phyloP scores from a whole-genome alignment of 768 basidiomycete genomes.

The Cubamyces lactineus region DNA sequence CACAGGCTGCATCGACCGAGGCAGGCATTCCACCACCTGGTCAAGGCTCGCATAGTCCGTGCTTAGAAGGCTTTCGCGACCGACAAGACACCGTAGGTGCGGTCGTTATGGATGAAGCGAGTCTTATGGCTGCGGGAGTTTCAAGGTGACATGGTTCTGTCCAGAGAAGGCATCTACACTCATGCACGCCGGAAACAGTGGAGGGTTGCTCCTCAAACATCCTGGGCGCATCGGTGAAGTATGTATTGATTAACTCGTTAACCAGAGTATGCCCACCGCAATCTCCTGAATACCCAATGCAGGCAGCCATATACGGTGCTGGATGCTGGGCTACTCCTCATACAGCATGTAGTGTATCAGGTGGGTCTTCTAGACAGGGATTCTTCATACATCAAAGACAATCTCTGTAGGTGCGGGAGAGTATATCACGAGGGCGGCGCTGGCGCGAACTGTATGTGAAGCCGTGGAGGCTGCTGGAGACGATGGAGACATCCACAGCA shows the following conservation, averaged over 20 bases:
- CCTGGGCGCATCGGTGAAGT: constrained; percentile 81
- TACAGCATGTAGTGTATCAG: constrained; percentile 75
- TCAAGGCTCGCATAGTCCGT: not conserved
- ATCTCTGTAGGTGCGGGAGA: constrained; percentile 64
- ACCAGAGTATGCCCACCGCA: not conserved
- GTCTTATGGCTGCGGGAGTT: constrained; percentile 67
- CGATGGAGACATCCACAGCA: constrained; percentile 58
- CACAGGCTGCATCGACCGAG: not conserved
- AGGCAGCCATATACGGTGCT: constrained; percentile 75
- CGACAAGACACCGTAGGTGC: constrained; percentile 86
- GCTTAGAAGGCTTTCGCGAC: constrained; percentile 30
- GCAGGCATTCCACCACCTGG: not conserved
- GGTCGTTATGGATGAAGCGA: constrained; percentile 52
- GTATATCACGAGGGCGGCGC: constrained; percentile 57
- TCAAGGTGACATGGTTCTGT: constrained; percentile 50
- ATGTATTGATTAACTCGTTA: not conserved
- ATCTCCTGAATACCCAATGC: constrained; percentile 4
- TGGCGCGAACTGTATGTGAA: constrained; percentile 62
- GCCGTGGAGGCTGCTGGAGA: constrained; percentile 35
- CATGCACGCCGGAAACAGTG: constrained; percentile 44
- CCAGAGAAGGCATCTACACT: too few relatives aligned
- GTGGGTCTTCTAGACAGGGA: constrained; percentile 33
- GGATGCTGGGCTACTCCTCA: constrained; percentile 68
- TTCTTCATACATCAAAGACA: not conserved
- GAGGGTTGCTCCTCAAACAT: constrained; percentile 76